A percentile compares a stretch with the other conserved stretches of the same genome.
These are phyloP conservation scores for Trichocladium antarcticum DNA, from an alignment of 495 filamentous ascomycete species.

Conservation along the genomic window DNA sequence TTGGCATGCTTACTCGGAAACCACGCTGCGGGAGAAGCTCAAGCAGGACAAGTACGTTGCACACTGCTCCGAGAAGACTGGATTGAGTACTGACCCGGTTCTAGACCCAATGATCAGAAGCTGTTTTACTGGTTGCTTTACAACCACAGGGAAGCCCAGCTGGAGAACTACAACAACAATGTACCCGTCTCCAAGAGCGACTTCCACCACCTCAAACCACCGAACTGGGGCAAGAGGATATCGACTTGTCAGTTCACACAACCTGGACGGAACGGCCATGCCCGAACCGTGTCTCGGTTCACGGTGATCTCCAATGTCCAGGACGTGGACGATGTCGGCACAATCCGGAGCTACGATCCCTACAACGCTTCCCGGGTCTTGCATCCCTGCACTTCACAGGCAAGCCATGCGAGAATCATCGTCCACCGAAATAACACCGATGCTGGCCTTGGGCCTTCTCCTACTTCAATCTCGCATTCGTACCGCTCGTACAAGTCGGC, in stretches of 20 bases:
- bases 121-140: constrained; percentile 78
- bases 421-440: constrained; percentile 45
- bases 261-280: constrained; percentile 31
- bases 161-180: constrained; percentile 71
- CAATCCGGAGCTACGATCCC: constrained; percentile 62
- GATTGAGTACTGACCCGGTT: constrained; percentile 16
- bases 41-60: constrained; percentile 51
- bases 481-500: constrained; percentile 20
- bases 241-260: constrained; percentile 42
- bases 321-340: constrained; percentile 26
- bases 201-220: constrained; percentile 64
- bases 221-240: constrained; percentile 36
- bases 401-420: constrained; percentile 48
- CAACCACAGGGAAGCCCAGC: constrained; percentile 65
- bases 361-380: constrained; percentile 57
- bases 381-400: constrained; percentile 23
- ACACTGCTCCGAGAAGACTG: fast-evolving
- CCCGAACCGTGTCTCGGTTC: constrained; percentile 53
- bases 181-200: constrained; percentile 75
- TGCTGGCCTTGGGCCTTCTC: background rate
- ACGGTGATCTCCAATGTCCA: constrained; percentile 56
- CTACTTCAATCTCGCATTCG: constrained; percentile 15
- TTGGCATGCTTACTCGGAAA: constrained; percentile 71
- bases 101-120: constrained; percentile 74
- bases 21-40: constrained; percentile 56